Evolutionary conservation across 2,329 filamentous ascomycete species (phyloP).

Genomic region (Harringtonia lauricola): DNA sequence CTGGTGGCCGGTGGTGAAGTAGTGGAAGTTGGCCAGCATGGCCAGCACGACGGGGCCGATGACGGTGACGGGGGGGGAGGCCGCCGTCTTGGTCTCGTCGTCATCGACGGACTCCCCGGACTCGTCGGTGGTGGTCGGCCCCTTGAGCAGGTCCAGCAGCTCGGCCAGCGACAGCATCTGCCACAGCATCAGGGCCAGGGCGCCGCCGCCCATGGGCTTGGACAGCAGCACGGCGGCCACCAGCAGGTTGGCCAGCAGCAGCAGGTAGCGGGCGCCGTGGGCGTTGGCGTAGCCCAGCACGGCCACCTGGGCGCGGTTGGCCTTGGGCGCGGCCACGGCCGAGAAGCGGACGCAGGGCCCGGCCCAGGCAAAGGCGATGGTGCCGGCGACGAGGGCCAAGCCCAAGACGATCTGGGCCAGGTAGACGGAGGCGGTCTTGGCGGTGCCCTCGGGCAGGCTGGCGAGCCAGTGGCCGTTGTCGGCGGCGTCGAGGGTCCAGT

Average conservation of each 20-base stretch:
- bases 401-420: constrained; percentile 73
- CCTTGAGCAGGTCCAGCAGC: constrained; percentile 46
- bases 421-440: constrained; percentile 67
- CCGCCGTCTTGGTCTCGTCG: constrained; percentile 12
- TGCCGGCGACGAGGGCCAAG: constrained; percentile 72
- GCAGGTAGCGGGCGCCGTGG: constrained; percentile 81
- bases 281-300: constrained; percentile 88
- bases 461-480: constrained; percentile 77
- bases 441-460: constrained; percentile 31
- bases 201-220: constrained; percentile 88
- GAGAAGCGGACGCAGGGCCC: constrained; percentile 73
- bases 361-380: constrained; percentile 74
- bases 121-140: constrained; percentile 44
- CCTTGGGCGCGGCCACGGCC: constrained; percentile 30
- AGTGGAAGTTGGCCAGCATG: constrained; percentile 86
- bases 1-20: constrained; percentile 96
- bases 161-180: constrained; percentile 74
- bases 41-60: constrained; percentile 79
- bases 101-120: neutral
- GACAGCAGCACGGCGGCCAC: constrained; percentile 69
- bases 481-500: constrained; percentile 84
- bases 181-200: constrained; percentile 73
- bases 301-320: constrained; percentile 46
- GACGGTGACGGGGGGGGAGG: constrained; percentile 30
- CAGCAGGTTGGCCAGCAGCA: constrained; percentile 70